These are phyloP conservation scores for Chaetomiaceae sp. DNA, from an alignment of 2,329 filamentous ascomycete genomes.

Conservation along the genomic window DNA sequence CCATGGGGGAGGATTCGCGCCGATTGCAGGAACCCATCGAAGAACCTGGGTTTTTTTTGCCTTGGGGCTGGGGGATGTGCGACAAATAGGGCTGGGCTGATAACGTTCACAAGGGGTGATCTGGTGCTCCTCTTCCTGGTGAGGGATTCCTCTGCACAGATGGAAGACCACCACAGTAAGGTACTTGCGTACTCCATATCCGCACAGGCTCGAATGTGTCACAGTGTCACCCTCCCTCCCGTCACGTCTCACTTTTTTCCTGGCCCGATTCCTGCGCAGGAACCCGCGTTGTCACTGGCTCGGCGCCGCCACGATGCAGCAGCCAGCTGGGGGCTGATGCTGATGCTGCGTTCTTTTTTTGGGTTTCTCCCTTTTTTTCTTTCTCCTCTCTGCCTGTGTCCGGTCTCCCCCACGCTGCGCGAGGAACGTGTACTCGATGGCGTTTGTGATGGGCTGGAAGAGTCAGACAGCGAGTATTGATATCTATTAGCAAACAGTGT, in stretches of 20 bases:
- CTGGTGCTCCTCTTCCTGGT: not conserved
- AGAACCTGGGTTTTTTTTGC: too few species aligned
- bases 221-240: too few species aligned
- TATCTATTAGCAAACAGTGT: too few species aligned
- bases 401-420: conserved; percentile 5
- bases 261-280: conserved; percentile 14
- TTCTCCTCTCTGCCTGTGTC: too few species aligned
- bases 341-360: too few species aligned
- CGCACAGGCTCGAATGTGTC: too few species aligned
- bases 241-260: too few species aligned
- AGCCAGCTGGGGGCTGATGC: not conserved
- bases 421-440: conserved; percentile 10
- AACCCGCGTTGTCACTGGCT: conserved; percentile 20
- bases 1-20: not conserved
- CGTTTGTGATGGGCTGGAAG: conserved; percentile 17
- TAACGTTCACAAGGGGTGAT: not conserved
- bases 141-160: too few species aligned
- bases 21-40: not conserved
- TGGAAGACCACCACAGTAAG: too few species aligned
- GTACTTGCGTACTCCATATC: too few species aligned
- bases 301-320: conserved; percentile 6
- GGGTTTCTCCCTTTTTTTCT: too few species aligned
- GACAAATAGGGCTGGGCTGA: conserved; percentile 6
- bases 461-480: too few species aligned
- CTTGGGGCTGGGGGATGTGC: not conserved